Evolutionary conservation across 75 land plant genomes (phyloP).

Genomic region (Adiantum capillusveneris): DNA sequence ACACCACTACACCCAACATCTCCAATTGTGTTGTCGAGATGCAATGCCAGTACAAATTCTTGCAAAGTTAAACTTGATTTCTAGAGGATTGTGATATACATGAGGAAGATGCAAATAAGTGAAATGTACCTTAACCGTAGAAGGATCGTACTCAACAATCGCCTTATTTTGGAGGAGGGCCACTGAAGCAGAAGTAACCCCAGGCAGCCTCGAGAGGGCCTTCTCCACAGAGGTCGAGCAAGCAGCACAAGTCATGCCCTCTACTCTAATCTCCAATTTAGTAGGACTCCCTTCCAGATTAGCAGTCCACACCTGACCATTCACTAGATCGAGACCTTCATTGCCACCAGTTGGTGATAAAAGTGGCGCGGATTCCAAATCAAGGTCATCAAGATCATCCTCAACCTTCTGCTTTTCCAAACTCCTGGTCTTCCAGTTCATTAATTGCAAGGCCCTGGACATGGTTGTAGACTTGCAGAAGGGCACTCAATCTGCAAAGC

Average conservation of each 20-base stretch:
- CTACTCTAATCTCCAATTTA: constrained; percentile 21
- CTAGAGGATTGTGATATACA: no score
- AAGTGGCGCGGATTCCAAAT: neutral
- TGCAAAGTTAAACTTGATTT: no score
- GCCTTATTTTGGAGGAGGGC: constrained; percentile 34
- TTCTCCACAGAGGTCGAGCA: constrained; percentile 29
- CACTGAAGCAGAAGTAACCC: constrained; percentile 17
- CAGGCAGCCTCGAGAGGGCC: constrained; percentile 14
- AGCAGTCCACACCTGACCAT: neutral
- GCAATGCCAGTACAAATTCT: no score
- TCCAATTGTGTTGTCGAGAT: no score
- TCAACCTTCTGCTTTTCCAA: no score
- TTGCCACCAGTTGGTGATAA: neutral
- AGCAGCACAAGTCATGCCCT: constrained; percentile 32
- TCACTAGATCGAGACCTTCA: neutral
- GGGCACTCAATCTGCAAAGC: no score
- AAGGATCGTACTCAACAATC: constrained; percentile 44
- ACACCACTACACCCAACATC: no score
- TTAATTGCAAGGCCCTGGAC: no score
- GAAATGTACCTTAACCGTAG: constrained; percentile 30
- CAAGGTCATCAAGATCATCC: neutral
- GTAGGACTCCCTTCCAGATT: neutral
- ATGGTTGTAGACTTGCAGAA: no score
- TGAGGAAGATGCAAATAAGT: neutral
- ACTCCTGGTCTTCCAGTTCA: no score